phyloP scores from a whole-genome alignment of 768 basidiomycete species.

The Tephrocybe sp. region DNA sequence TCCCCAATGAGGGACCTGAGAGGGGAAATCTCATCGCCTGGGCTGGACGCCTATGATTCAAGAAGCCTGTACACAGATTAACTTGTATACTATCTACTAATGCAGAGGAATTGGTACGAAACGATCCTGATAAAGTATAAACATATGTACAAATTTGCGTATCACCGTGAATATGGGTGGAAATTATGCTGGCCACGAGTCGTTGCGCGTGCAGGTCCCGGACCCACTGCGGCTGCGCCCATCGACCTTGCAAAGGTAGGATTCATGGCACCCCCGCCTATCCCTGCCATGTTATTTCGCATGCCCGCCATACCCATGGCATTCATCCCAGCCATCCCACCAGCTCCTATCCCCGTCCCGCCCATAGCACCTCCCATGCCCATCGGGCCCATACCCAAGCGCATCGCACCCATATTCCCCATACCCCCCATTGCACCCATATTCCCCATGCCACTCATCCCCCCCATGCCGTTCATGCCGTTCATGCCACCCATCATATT shows the following conservation, averaged over 20 bases:
- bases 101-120: too few relatives aligned
- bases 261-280: slow-evolving; percentile 22
- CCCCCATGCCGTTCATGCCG: slow-evolving; percentile 24
- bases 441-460: slow-evolving; percentile 32
- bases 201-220: slow-evolving; percentile 43
- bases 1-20: background rate
- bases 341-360: slow-evolving; percentile 14
- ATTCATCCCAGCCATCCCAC: slow-evolving; percentile 23
- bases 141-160: too few relatives aligned
- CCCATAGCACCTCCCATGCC: slow-evolving; percentile 18
- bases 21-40: background rate
- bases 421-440: slow-evolving; percentile 33
- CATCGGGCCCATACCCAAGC: slow-evolving; percentile 17
- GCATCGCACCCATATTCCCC: slow-evolving; percentile 17
- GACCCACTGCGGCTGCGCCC: slow-evolving; percentile 23
- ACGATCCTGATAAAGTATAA: too few relatives aligned
- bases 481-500: slow-evolving; percentile 30
- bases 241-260: slow-evolving; percentile 34
- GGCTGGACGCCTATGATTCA: background rate
- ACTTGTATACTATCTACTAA: too few relatives aligned
- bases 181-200: slow-evolving; percentile 59
- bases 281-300: slow-evolving; percentile 15
- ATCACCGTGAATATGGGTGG: slow-evolving; percentile 64
- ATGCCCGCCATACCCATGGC: slow-evolving; percentile 17
- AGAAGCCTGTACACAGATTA: too few relatives aligned